phyloP scores from a whole-genome alignment of 345 rosid species.

The Brassica juncea region DNA sequence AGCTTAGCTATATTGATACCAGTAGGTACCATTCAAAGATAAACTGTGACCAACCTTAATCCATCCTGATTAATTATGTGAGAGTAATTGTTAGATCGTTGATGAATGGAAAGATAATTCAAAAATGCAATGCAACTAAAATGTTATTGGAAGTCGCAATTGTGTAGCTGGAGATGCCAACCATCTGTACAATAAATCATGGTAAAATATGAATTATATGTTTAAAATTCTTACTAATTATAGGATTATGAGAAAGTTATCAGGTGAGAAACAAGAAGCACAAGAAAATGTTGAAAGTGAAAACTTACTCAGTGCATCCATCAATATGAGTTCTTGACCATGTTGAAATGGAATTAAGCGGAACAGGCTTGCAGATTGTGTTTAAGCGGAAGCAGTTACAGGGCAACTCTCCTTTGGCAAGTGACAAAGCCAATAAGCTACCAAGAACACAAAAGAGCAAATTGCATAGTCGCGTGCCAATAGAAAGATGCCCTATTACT shows the following conservation, averaged over 20 bases:
- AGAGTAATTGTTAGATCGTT: background rate
- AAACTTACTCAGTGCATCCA: constrained; percentile 13
- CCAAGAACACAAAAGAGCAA: background rate
- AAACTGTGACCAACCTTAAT: too few relatives aligned
- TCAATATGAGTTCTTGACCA: background rate
- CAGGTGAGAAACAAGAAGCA: background rate
- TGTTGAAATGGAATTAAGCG: background rate
- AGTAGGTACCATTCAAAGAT: too few relatives aligned
- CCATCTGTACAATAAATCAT: constrained; percentile 4
- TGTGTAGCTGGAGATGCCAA: background rate
- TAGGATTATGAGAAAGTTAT: background rate
- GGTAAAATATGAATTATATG: constrained; percentile 2
- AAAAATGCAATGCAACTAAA: background rate
- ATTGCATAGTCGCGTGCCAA: constrained; percentile 34
- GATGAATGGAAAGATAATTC: background rate
- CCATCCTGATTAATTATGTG: background rate
- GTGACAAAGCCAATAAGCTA: constrained; percentile 17
- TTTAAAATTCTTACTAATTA: background rate
- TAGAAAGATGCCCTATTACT: constrained; percentile 45
- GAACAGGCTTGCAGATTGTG: constrained; percentile 9
- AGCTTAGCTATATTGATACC: background rate
- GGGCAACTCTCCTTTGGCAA: constrained; percentile 48
- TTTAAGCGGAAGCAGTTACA: constrained; percentile 41
- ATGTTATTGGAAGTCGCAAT: background rate
- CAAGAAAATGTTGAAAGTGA: background rate